Evolutionary conservation across 495 filamentous ascomycete genomes (phyloP).

Genomic region (Neurospora sp.): DNA sequence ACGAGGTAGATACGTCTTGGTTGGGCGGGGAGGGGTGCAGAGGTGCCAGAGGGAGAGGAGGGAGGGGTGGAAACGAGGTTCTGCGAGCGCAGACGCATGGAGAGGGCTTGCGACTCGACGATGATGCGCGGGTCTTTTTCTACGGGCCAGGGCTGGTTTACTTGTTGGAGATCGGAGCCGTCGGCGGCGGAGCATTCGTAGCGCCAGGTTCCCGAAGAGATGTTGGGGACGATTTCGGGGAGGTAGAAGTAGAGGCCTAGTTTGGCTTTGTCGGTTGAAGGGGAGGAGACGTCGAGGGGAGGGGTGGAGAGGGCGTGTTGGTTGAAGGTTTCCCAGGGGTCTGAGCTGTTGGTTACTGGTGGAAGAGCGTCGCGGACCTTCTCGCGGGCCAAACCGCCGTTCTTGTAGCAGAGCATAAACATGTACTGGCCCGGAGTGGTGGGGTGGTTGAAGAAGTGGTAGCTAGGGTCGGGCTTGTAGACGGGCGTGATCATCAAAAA

Average conservation of each 20-base stretch:
- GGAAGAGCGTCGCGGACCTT: slow-evolving; percentile 60
- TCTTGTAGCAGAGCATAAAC: slow-evolving; percentile 99
- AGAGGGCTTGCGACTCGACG: slow-evolving; percentile 87
- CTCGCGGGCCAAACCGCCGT: slow-evolving; percentile 88
- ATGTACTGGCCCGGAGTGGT: slow-evolving; percentile 75
- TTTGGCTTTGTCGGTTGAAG: slow-evolving; percentile 51
- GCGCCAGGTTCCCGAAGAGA: slow-evolving; percentile 72
- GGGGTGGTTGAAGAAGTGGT: slow-evolving; percentile 86
- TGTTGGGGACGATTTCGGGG: slow-evolving; percentile 91
- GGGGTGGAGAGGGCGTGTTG: slow-evolving; percentile 49
- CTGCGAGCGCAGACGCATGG: slow-evolving; percentile 72
- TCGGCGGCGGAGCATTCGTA: slow-evolving; percentile 52
- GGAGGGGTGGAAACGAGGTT: slow-evolving; percentile 53
- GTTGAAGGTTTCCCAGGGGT: slow-evolving; percentile 75
- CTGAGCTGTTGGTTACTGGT: slow-evolving; percentile 10
- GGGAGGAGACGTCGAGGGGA: slow-evolving; percentile 48
- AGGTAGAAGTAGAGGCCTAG: slow-evolving; percentile 89
- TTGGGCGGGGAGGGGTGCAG: slow-evolving; percentile 55
- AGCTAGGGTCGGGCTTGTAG: slow-evolving; percentile 78
- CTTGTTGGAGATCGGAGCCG: slow-evolving; percentile 38
- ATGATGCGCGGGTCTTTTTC: slow-evolving; percentile 73
- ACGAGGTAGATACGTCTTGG: slow-evolving; percentile 88
- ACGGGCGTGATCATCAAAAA: slow-evolving; percentile 91
- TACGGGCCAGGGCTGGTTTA: slow-evolving; percentile 24
- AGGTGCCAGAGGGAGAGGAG: slow-evolving; percentile 11